Evolutionary conservation across 345 rosid genomes (phyloP).

Genomic region (Brassica incana): DNA sequence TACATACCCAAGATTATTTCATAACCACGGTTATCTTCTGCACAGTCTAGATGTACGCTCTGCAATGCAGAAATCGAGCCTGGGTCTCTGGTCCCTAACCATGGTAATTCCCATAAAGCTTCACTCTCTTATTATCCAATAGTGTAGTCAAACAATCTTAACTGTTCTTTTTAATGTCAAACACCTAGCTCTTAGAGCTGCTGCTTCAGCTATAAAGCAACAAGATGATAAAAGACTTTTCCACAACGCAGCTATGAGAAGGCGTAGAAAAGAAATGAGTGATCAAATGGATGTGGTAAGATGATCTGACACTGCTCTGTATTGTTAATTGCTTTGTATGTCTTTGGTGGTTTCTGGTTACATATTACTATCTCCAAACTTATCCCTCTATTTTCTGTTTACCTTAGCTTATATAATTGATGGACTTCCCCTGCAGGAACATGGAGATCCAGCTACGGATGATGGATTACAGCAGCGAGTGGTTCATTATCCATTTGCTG

Average conservation of each 20-base stretch:
- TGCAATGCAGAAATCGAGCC: conserved; percentile 82
- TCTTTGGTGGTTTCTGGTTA: conserved; percentile 12
- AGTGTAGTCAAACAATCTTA: conserved; percentile 10
- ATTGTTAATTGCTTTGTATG: conserved; percentile 5
- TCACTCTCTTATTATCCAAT: conserved; percentile 10
- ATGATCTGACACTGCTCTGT: conserved; percentile 54
- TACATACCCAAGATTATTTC: conserved; percentile 18
- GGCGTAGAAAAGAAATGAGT: conserved; percentile 90
- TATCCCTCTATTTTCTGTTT: background rate
- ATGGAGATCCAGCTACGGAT: conserved; percentile 65
- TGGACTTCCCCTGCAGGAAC: conserved; percentile 51
- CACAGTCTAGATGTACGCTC: conserved; percentile 88
- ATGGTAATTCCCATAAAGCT: conserved; percentile 46
- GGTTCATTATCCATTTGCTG: conserved; percentile 88
- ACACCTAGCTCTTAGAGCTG: conserved; percentile 89
- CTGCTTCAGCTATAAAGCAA: conserved; percentile 82
- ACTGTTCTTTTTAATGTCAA: conserved; percentile 3
- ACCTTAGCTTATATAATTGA: conserved; percentile 8
- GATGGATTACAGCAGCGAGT: conserved; percentile 66
- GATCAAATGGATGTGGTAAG: conserved; percentile 71
- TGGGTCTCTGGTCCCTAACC: conserved; percentile 74
- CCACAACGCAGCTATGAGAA: conserved; percentile 87
- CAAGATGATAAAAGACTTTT: conserved; percentile 91
- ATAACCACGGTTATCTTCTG: conserved; percentile 47
- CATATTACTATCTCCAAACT: conserved; percentile 7